Conservation (phyloP, 202 grass and related monocot genomes). For the Setaria viridis region DNA sequence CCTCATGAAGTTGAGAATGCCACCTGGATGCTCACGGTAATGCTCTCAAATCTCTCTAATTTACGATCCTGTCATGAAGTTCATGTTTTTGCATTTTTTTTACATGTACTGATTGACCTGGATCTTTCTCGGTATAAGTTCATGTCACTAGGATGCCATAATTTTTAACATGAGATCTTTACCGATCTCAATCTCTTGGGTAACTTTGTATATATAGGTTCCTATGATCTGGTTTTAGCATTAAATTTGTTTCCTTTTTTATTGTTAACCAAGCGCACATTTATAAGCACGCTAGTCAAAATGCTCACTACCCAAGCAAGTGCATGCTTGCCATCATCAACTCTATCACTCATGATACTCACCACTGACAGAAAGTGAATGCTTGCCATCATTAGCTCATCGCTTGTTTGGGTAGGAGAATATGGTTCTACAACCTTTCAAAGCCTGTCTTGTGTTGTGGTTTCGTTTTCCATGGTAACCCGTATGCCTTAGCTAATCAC, state of each 20-base stretch:
- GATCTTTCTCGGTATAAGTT: background rate
- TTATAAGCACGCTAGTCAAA: background rate
- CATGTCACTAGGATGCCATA: background rate
- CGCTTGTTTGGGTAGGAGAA: background rate
- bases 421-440: background rate
- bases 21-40: conserved; percentile 99
- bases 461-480: background rate
- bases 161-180: background rate
- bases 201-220: background rate
- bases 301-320: background rate
- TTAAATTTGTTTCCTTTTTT: background rate
- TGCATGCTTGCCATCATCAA: background rate
- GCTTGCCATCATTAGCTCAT: background rate
- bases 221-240: background rate
- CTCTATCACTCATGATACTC: conserved; percentile 12
- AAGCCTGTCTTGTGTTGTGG: background rate
- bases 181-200: background rate
- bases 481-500: conserved; percentile 1
- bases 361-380: background rate
- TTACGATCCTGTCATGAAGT: background rate
- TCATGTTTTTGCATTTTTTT: background rate
- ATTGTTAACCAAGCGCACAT: background rate
- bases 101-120: background rate
- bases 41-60: background rate
- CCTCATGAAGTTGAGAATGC: conserved; percentile 98